Base-by-base conservation (phyloP, 257 asterid genomes). In the Mitragyna speciosa region DNA sequence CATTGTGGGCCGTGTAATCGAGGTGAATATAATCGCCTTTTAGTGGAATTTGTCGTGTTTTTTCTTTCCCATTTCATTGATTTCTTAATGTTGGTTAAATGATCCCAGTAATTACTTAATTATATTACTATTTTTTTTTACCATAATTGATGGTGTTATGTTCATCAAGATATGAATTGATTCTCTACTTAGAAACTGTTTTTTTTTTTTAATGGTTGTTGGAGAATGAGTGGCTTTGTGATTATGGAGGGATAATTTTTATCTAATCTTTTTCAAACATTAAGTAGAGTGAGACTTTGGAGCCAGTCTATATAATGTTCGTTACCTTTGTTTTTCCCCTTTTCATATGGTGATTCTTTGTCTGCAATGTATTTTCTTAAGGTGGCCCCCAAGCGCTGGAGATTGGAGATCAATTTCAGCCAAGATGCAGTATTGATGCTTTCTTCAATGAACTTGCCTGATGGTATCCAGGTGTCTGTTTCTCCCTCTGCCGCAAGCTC, bases 341-440 rank as follows among this genome's bases (percentile, higher is more conserved):
- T 75, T 19, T 59, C 56, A 52, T 56, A 0, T 31, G 30, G 41
- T 11, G 52, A 20, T 75, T 58, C 16, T 12, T 77, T 45, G 67
- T 69, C 33, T 77, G 73, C 52, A 70, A 66, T 76, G 39, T 56
- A 22, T 48, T 76, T 67, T 80, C 26, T 39, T 54, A 68, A 95
- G 99, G 96, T 93, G 85, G 97, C 97, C 59, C 95, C 95, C 14
- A 95, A 95, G 89, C 93, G 99, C 65, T 93, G 98, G 99, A 93
- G 89, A 85, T 79, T 93, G 90, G 98, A 93, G 88, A 89, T 95
- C 82, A 93, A 95, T 85, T 92, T 89, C 81, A 90, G 90, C 85
- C 98, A 91, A 88, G 96, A 90, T 82, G 99, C 99, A 1, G 97
- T 93, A 26, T 88, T 95, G 83, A 93, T 93, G 99, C 95, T 93